Evolutionary conservation across 1,139 yeast genomes (phyloP).

Genomic region (Saccharomyces hybrid): DNA sequence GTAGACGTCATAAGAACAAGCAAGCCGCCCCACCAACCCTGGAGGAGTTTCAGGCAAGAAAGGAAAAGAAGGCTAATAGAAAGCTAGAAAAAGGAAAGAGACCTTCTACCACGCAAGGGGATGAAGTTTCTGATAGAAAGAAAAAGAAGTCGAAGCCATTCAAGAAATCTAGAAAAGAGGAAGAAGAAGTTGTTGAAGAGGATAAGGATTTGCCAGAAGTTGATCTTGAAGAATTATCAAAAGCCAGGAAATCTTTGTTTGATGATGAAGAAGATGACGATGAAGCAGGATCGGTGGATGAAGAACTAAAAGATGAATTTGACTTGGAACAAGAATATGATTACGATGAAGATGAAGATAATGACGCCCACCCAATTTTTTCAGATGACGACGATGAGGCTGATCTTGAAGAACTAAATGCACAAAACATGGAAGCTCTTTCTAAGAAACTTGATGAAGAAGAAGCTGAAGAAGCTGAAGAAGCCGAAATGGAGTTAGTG

Average conservation of each 20-base stretch:
- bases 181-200: constrained; percentile 30
- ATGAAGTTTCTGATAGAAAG: constrained; percentile 14
- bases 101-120: constrained; percentile 12
- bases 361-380: constrained; percentile 67
- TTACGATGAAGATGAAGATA: constrained; percentile 40
- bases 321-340: constrained; percentile 49
- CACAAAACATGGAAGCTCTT: constrained; percentile 79
- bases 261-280: constrained; percentile 64
- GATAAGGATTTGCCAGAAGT: constrained; percentile 52
- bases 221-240: constrained; percentile 53
- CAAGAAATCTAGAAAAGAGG: constrained; percentile 26
- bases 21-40: constrained; percentile 83
- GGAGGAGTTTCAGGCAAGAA: constrained; percentile 67
- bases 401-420: constrained; percentile 72
- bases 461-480: constrained; percentile 64
- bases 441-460: constrained; percentile 64
- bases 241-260: constrained; percentile 66
- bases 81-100: constrained; percentile 24
- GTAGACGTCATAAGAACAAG: constrained; percentile 79
- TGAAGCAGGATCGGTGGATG: constrained; percentile 39
- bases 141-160: constrained; percentile 13
- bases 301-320: constrained; percentile 47
- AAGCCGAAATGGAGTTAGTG: constrained; percentile 65
- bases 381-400: constrained; percentile 75
- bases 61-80: constrained; percentile 36